phyloP scores from a whole-genome alignment of 2,329 filamentous ascomycete species.

The Volutella citrinella region DNA sequence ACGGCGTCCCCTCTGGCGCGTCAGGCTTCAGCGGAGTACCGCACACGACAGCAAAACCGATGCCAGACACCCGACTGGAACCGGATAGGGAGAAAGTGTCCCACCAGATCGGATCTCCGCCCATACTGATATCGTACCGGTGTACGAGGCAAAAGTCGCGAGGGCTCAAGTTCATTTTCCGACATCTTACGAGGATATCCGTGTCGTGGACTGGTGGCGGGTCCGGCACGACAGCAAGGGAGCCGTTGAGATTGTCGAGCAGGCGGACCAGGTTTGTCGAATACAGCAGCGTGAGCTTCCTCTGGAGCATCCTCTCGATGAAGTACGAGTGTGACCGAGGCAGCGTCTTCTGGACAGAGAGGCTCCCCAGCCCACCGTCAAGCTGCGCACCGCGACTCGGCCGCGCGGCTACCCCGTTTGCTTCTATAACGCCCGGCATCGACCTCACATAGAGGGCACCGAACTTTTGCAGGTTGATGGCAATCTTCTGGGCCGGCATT shows the following conservation, averaged over 20 bases:
- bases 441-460: slow-evolving; percentile 2
- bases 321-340: slow-evolving; percentile 1
- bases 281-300: slow-evolving; percentile 1
- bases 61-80: not conserved
- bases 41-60: slow-evolving; percentile 1
- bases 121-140: not conserved
- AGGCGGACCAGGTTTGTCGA: not conserved
- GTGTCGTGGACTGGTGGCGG: too few relatives aligned
- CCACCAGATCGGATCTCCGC: slow-evolving; percentile 5
- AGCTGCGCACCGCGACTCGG: not conserved
- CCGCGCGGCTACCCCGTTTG: not conserved
- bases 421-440: not conserved
- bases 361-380: not conserved
- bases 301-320: slow-evolving; percentile 3
- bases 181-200: slow-evolving; percentile 1
- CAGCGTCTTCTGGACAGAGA: slow-evolving; percentile 1
- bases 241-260: slow-evolving; percentile 2
- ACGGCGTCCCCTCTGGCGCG: slow-evolving; percentile 2
- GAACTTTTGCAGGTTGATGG: slow-evolving; percentile 2
- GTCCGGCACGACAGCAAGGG: too few relatives aligned
- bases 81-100: slow-evolving; percentile 1
- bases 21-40: slow-evolving; percentile 2
- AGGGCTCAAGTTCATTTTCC: not conserved
- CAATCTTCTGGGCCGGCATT: not conserved
- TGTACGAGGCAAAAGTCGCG: not conserved